Evolutionary conservation across 139 green algal genomes (phyloP), one percentile per base, ranked within the genome.

Genomic region (Spirogloea muscicola): DNA sequence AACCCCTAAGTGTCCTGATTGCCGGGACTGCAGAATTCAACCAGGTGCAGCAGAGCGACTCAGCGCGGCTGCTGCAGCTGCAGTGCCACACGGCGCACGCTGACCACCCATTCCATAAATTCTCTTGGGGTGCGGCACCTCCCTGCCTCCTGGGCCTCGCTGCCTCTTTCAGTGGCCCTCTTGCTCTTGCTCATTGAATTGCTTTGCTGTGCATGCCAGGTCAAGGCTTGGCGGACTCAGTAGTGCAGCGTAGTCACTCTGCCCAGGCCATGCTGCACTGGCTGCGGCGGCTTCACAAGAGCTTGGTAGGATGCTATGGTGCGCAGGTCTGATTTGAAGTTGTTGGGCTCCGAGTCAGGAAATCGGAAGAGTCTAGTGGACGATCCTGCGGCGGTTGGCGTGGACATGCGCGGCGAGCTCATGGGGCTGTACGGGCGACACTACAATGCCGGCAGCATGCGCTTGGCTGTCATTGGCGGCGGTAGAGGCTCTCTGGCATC

Each of bases 101-200:
- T 1, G 87, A 85, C 41, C 91, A 97, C 82, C 71, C 90, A 6
- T 93, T 91, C 84, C 58, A 66, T 69, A 92, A 91, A 60, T 98
- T 98, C 84, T 85, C 69, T n/a, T 97, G 92, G 93, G 94, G 93
- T 76, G 76, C 83, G 38, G n/a, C n/a, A n/a, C n/a, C n/a, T n/a
- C n/a, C n/a, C n/a, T n/a, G n/a, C n/a, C 5, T 55, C 4, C n/a
- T n/a, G n/a, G n/a, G n/a, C n/a, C n/a, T n/a, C n/a, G n/a, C n/a
- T n/a, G 51, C 39, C 63, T 76, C 64, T 31, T 34, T 82, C 49
- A 58, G 40, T 55, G 44, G 44, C 44, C 18, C 18, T 18, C 21
- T 25, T 55, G 44, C 44, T 18, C 44, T 21, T 55, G 18, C 44
- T 25, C 18, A 55, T 21, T n/a, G n/a, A n/a, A n/a, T n/a, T n/a